Percentiles rank a stretch among this genome's conserved stretches.
These are phyloP conservation scores for Fragaria vesca DNA, from an alignment of 306 rosid genomes.

Conservation along the genomic window DNA sequence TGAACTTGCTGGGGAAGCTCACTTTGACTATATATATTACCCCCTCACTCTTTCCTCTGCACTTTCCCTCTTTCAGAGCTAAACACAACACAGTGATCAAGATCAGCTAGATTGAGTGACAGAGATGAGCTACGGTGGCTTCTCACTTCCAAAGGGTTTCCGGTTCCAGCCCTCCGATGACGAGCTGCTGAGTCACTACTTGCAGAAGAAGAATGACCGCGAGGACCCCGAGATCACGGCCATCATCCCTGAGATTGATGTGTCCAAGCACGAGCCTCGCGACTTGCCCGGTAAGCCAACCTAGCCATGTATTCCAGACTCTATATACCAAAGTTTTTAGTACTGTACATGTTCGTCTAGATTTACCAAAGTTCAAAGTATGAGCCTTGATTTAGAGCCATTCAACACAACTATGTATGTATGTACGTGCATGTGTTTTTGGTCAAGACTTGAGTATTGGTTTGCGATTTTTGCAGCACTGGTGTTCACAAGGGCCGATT, in stretches of 20 bases:
- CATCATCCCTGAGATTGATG: constrained; percentile 39
- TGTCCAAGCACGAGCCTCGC: constrained; percentile 51
- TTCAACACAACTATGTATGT: background rate
- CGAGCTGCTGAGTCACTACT: constrained; percentile 42
- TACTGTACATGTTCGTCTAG: background rate
- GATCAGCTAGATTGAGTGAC: background rate
- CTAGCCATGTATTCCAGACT: background rate
- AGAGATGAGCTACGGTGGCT: background rate
- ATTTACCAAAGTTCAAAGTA: background rate
- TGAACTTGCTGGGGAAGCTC: background rate
- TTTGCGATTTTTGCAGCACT: background rate
- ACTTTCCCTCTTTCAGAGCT: background rate
- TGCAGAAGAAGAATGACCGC: constrained; percentile 36
- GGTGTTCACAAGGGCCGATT: background rate
- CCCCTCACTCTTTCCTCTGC: constrained; percentile 3
- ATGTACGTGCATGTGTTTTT: background rate
- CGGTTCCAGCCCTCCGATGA: constrained; percentile 62
- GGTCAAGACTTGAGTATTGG: background rate
- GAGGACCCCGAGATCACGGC: background rate
- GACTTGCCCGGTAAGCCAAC: constrained; percentile 39
- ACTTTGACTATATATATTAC: background rate
- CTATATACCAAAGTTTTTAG: too few relatives aligned
- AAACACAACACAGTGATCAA: background rate
- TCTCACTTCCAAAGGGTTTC: constrained; percentile 30
- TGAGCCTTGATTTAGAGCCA: background rate